phyloP scores from a whole-genome alignment of 2,329 filamentous ascomycete species.

The Colletotrichum eleusines region DNA sequence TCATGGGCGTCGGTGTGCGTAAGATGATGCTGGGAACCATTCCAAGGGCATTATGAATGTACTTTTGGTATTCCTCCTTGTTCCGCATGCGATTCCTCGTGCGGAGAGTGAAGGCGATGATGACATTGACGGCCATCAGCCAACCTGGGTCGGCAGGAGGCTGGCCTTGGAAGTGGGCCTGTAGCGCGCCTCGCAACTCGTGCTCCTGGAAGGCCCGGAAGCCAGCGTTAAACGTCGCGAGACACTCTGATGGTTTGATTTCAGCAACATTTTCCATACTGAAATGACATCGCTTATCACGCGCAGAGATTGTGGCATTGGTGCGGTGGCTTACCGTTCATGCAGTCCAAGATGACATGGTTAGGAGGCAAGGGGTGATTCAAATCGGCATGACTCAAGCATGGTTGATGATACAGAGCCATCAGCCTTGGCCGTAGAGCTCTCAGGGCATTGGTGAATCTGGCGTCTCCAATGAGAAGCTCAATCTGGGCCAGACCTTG shows the following conservation, averaged over 20 bases:
- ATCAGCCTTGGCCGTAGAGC: not conserved
- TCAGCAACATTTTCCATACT: not conserved
- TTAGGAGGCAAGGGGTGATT: conserved; percentile 35
- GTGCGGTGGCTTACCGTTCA: conserved; percentile 21
- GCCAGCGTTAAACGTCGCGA: conserved; percentile 15
- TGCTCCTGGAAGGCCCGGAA: conserved; percentile 29
- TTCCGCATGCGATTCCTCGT: conserved; percentile 30
- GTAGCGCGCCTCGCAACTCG: conserved; percentile 29
- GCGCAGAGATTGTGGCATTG: not conserved
- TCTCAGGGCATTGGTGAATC: conserved; percentile 20
- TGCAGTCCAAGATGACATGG: conserved; percentile 37
- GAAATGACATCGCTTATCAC: not conserved
- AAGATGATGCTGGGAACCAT: conserved; percentile 31
- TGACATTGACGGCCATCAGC: conserved; percentile 33
- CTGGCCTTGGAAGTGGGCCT: conserved; percentile 32
- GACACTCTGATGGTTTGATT: conserved; percentile 1
- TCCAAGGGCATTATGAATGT: conserved; percentile 34
- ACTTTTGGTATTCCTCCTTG: conserved; percentile 34
- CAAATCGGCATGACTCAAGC: conserved; percentile 12
- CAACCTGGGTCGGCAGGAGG: conserved; percentile 27
- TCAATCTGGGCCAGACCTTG: conserved; percentile 29
- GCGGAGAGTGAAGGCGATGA: conserved; percentile 22
- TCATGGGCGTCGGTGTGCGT: conserved; percentile 24
- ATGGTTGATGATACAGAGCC: conserved; percentile 6
- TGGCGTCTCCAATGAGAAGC: conserved; percentile 33